Conservation (phyloP, 2,329 filamentous ascomycete genomes). For the Colletotrichum echinochloae region DNA sequence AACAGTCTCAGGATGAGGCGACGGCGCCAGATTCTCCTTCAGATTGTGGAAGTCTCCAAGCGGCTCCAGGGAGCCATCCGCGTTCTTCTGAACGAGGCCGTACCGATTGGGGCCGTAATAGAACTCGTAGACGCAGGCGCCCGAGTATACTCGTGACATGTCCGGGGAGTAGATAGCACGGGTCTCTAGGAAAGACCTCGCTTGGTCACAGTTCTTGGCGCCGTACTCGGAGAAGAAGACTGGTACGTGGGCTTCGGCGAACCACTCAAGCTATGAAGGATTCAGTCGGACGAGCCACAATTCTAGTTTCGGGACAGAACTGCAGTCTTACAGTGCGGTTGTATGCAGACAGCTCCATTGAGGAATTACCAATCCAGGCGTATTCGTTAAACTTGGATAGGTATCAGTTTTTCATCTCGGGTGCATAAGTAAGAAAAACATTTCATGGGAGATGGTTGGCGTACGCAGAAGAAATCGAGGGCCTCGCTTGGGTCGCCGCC, state of each 20-base stretch:
- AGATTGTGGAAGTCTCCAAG: not conserved
- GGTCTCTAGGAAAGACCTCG: slow-evolving; percentile 70
- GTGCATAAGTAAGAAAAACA: no score
- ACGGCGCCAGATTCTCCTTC: not conserved
- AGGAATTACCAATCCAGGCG: not conserved
- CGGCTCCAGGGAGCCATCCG: not conserved
- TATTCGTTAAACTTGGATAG: not conserved
- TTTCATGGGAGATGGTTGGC: not conserved
- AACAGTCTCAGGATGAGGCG: not conserved
- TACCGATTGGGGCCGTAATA: slow-evolving; percentile 69
- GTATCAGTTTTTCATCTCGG: not conserved
- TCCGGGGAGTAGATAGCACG: slow-evolving; percentile 70
- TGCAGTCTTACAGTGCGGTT: not conserved
- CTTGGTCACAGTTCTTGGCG: not conserved
- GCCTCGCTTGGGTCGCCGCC: slow-evolving; percentile 38
- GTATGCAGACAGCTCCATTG: not conserved
- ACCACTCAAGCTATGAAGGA: not conserved
- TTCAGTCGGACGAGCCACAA: not conserved
- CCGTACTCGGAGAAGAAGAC: not conserved
- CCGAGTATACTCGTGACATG: slow-evolving; percentile 72
- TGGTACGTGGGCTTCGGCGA: not conserved
- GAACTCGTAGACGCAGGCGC: slow-evolving; percentile 78
- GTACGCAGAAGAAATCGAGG: slow-evolving; percentile 43
- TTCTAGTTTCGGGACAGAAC: not conserved
- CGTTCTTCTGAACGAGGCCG: slow-evolving; percentile 45